phyloP scores from a whole-genome alignment of 768 basidiomycete genomes.

The Mycena kentingensis region DNA sequence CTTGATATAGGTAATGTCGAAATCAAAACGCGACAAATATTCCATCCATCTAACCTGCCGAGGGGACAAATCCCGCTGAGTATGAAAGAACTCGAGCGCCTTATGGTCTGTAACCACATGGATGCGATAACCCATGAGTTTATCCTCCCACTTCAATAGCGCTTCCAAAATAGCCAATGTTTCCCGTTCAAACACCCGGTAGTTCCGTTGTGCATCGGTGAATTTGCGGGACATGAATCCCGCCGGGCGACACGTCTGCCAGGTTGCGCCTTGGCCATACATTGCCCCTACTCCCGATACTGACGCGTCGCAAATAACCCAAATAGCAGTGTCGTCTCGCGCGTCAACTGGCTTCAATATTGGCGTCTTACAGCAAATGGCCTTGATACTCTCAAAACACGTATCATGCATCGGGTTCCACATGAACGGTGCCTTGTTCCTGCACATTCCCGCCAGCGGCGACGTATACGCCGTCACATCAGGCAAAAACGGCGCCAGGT shows the following conservation, averaged over 20 bases:
- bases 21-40: conserved; percentile 33
- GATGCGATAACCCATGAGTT: conserved; percentile 30
- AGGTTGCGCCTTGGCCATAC: too few species aligned
- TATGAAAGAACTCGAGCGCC: too few species aligned
- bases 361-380: conserved; percentile 24
- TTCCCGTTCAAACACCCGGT: conserved; percentile 29
- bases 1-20: too few species aligned
- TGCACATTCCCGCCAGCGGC: conserved; percentile 31
- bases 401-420: conserved; percentile 30
- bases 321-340: background rate
- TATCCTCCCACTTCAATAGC: conserved; percentile 36
- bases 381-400: conserved; percentile 28
- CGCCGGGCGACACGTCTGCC: conserved; percentile 27
- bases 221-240: too few species aligned
- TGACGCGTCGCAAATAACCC: too few species aligned
- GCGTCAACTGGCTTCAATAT: conserved; percentile 15
- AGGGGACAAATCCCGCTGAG: conserved; percentile 27
- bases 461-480: conserved; percentile 34
- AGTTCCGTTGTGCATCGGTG: conserved; percentile 30
- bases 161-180: conserved; percentile 28
- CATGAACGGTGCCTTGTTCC: conserved; percentile 30
- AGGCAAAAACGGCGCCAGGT: conserved; percentile 32
- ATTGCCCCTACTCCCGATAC: conserved; percentile 28
- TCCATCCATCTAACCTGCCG: conserved; percentile 34
- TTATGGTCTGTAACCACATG: conserved; percentile 28